A percentile compares a stretch with the other conserved stretches of the same genome.
Conservation (phyloP, 164 flowering plant genomes). For the Tetracentron sinense region DNA sequence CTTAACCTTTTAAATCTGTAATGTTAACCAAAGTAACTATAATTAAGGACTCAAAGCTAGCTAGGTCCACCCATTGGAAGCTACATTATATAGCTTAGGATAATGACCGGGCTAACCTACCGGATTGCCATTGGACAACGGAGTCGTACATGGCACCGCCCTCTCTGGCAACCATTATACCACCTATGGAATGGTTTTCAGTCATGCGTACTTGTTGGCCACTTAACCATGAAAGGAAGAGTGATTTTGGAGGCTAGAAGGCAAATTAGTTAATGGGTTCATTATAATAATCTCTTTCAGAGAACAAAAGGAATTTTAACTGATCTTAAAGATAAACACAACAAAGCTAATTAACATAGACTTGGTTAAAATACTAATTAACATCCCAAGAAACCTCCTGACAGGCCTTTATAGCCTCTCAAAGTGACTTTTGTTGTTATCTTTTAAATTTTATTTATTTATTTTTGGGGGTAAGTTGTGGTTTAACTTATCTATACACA, state of each 20-base stretch:
- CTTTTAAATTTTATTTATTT: too few species aligned
- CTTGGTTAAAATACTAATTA: too few species aligned
- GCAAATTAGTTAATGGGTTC: slow-evolving; percentile 26
- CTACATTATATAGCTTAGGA: neutral
- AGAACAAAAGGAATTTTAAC: too few species aligned
- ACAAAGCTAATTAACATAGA: too few species aligned
- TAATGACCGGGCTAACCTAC: slow-evolving; percentile 24
- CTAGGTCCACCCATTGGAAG: neutral
- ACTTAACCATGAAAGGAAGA: slow-evolving; percentile 30
- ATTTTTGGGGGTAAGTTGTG: too few species aligned
- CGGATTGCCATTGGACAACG: neutral
- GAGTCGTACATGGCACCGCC: slow-evolving; percentile 26
- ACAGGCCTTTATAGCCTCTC: too few species aligned
- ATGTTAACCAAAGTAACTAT: neutral
- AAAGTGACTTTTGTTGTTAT: too few species aligned
- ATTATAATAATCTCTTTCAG: slow-evolving; percentile 19
- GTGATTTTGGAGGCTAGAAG: slow-evolving; percentile 36
- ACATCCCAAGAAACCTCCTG: too few species aligned
- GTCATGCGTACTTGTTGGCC: slow-evolving; percentile 57
- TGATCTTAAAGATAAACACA: too few species aligned
- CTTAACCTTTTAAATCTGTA: slow-evolving; percentile 6
- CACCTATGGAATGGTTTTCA: slow-evolving; percentile 18
- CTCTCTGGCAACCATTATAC: slow-evolving; percentile 32
- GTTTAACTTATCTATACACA: too few species aligned
- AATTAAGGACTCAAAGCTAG: neutral